These are phyloP conservation scores for Fomitopsis betulina DNA, from an alignment of 1,284 basidiomycete species.

Conservation along the genomic window DNA sequence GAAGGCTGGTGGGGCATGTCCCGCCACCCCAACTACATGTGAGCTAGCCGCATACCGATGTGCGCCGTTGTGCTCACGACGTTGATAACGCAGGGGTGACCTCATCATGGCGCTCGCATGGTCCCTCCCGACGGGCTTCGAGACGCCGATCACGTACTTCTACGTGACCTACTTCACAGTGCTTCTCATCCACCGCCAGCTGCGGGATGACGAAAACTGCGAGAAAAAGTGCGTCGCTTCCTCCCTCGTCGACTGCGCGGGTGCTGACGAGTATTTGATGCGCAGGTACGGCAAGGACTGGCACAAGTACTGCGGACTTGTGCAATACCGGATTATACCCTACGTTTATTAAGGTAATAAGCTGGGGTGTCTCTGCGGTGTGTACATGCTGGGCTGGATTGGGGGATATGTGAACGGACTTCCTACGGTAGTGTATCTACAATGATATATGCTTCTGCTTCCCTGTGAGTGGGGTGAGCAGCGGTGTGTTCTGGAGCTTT, in stretches of 20 bases:
- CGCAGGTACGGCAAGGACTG: constrained; percentile 78
- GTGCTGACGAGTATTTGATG: constrained; percentile 1
- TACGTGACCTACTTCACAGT: constrained; percentile 89
- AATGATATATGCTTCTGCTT: background rate
- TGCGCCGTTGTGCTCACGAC: constrained; percentile 3
- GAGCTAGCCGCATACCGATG: constrained; percentile 25
- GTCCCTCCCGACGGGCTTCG: constrained; percentile 92
- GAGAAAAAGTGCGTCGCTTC: constrained; percentile 64
- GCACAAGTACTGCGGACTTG: constrained; percentile 82
- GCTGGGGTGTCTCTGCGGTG: background rate
- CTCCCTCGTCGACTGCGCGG: background rate
- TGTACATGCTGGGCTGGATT: background rate
- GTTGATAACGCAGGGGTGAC: constrained; percentile 58
- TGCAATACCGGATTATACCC: constrained; percentile 85
- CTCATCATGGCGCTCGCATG: constrained; percentile 89
- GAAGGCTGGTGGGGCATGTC: constrained; percentile 98
- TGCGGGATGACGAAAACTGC: constrained; percentile 91
- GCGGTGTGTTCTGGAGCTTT: background rate
- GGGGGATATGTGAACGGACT: background rate
- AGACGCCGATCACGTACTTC: constrained; percentile 94
- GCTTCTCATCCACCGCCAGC: constrained; percentile 88
- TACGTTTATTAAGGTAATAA: constrained; percentile 60
- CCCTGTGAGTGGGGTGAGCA: background rate
- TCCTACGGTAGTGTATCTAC: background rate
- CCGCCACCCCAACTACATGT: constrained; percentile 93